phyloP scores from a whole-genome alignment of 371 early-diverging fungal species.

The Circinella umbellata region DNA sequence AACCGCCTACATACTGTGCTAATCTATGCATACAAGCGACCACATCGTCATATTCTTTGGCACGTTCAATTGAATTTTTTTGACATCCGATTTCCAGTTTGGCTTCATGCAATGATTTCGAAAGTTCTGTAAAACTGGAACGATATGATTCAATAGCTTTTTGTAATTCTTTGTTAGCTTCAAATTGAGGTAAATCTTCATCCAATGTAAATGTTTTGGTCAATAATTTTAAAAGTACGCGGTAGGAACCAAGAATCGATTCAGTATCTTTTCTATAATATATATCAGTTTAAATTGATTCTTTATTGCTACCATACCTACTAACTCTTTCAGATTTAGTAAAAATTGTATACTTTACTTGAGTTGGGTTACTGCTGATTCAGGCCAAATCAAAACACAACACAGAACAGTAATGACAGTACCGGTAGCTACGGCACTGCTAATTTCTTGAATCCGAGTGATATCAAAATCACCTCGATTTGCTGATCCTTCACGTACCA shows the following conservation, averaged over 20 bases:
- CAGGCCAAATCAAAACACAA: conserved; percentile 66
- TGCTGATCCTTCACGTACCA: conserved; percentile 56
- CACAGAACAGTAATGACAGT: conserved; percentile 58
- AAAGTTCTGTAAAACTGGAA: conserved; percentile 64
- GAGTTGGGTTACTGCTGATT: conserved; percentile 62
- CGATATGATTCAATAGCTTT: conserved; percentile 67
- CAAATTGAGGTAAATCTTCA: conserved; percentile 58
- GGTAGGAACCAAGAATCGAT: conserved; percentile 57
- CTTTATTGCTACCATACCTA: too few species aligned
- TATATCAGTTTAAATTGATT: too few species aligned
- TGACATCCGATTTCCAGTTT: conserved; percentile 65
- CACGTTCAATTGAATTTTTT: conserved; percentile 48
- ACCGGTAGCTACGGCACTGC: conserved; percentile 59
- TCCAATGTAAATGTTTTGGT: conserved; percentile 75
- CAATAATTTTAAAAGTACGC: conserved; percentile 58
- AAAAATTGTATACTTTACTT: conserved; percentile 31
- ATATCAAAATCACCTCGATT: conserved; percentile 58
- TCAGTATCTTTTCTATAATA: conserved; percentile 58
- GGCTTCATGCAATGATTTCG: conserved; percentile 65
- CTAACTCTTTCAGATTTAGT: too few species aligned
- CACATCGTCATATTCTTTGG: conserved; percentile 45
- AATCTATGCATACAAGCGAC: conserved; percentile 62
- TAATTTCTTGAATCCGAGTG: conserved; percentile 59
- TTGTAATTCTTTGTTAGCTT: conserved; percentile 54
- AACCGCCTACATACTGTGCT: conserved; percentile 70